phyloP scores from a whole-genome alignment of 768 basidiomycete species.

The Amyloporia xantha region DNA sequence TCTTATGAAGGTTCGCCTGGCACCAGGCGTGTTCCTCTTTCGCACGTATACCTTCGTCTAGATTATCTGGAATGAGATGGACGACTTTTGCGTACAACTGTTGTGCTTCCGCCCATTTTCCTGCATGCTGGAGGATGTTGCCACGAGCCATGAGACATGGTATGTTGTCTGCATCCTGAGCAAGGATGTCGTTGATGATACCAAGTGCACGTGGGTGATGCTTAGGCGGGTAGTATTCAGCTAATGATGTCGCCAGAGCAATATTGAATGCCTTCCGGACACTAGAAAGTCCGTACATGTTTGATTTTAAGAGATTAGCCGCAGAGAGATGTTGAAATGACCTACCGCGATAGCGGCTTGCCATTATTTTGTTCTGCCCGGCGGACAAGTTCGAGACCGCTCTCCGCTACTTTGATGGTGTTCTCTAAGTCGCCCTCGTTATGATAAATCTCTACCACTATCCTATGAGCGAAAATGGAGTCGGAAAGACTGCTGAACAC shows the following conservation, averaged over 20 bases:
- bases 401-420: conserved; percentile 64
- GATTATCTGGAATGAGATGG: conserved; percentile 38
- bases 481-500: conserved; percentile 42
- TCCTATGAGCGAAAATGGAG: conserved; percentile 61
- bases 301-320: not conserved
- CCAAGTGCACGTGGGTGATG: conserved; percentile 75
- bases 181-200: conserved; percentile 68
- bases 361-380: conserved; percentile 53
- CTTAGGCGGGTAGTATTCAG: conserved; percentile 84
- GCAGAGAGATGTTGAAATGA: conserved; percentile 5
- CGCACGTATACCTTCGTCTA: conserved; percentile 50
- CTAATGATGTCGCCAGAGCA: conserved; percentile 66
- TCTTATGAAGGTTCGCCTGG: conserved; percentile 43
- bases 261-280: conserved; percentile 63
- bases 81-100: conserved; percentile 54
- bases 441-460: conserved; percentile 60
- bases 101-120: conserved; percentile 64
- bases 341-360: conserved; percentile 43
- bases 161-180: conserved; percentile 53
- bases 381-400: conserved; percentile 52
- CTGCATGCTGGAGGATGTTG: conserved; percentile 57
- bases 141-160: conserved; percentile 69
- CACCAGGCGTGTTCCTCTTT: conserved; percentile 88
- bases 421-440: conserved; percentile 68
- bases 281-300: conserved; percentile 31